Conservation (phyloP, 2,329 filamentous ascomycete genomes). For the Aureobasidium leucospermi region DNA sequence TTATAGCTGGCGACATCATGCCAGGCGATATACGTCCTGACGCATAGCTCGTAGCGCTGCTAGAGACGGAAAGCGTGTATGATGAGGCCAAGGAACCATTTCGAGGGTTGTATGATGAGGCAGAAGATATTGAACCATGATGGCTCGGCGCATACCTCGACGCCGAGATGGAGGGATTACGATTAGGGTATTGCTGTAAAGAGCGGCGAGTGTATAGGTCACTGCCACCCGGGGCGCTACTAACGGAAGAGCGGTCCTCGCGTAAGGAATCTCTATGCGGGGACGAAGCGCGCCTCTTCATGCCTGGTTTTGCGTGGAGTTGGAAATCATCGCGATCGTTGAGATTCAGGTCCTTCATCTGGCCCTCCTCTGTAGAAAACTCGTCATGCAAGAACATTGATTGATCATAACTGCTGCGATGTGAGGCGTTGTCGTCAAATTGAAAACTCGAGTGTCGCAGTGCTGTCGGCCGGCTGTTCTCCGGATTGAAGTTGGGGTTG, state of each 20-base stretch:
- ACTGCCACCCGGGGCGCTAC: constrained; percentile 34
- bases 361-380: constrained; percentile 47
- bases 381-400: constrained; percentile 45
- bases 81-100: constrained; percentile 58
- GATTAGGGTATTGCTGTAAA: constrained; percentile 49
- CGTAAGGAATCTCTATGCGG: constrained; percentile 50
- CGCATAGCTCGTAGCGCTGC: constrained; percentile 58
- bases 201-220: constrained; percentile 50
- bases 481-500: constrained; percentile 31
- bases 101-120: constrained; percentile 53
- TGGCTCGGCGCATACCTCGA: constrained; percentile 46
- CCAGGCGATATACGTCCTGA: constrained; percentile 56
- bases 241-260: constrained; percentile 38
- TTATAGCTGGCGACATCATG: constrained; percentile 47
- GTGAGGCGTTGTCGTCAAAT: constrained; percentile 42
- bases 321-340: constrained; percentile 45
- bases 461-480: constrained; percentile 20
- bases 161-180: constrained; percentile 47
- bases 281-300: constrained; percentile 58
- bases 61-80: constrained; percentile 49
- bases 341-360: constrained; percentile 45
- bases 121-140: constrained; percentile 58
- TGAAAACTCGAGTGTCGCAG: constrained; percentile 33
- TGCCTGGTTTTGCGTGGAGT: constrained; percentile 42
- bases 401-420: constrained; percentile 57